Evolutionary conservation across 2,329 filamentous ascomycete genomes (phyloP), one percentile per base, ranked within the genome.

Genomic region (Trichoderma koningii): DNA sequence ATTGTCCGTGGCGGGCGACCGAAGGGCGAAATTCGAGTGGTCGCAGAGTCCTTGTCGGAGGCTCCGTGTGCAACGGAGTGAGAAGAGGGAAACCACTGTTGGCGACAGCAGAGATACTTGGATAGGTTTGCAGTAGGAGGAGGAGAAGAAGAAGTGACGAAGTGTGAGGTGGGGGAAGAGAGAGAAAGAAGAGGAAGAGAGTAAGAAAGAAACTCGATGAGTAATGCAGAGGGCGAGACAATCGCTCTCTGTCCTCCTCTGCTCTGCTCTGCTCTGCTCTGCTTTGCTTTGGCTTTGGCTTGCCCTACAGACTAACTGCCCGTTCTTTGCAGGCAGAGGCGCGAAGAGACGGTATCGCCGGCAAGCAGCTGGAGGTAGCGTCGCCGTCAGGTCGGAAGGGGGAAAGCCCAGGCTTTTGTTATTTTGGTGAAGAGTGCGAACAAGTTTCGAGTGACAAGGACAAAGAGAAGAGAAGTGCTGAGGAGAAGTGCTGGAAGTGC

Each of bases 321-420:
- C 12, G 14, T 38, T 38, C 34, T 14, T 38, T 52, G 55, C 28
- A 50, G 38, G 30, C 42, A 56, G 48, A 51, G 28, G 26, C 48
- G 5, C 34, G 48, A 26, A 26, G 47, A 38, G 42, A 62, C 59
- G 59, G 59, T 62, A 53, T 62, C 30, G 50, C 34, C 48, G 59
- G 59, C 48, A 62, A n/a, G 26, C 17, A 53, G 47, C 3, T 19
- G 57, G n/a, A 41, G 17, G 41, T 19, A 47, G 55, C 26, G 34
- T 55, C 15, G 38, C 15, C 4, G 19, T 17, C 41, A 44, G 19
- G 34, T 55, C 55, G n/a, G 41, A 45, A 59, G 21, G 34, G 12
- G 44, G 48, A 38, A 44, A 19, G 28, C 17, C 41, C 30, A 26
- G 30, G 30, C 10, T 41, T 23, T 15, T 7, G 15, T 34, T 53